phyloP scores from a whole-genome alignment of 176 grass and related monocot genomes.

The Eragrostis curvula region DNA sequence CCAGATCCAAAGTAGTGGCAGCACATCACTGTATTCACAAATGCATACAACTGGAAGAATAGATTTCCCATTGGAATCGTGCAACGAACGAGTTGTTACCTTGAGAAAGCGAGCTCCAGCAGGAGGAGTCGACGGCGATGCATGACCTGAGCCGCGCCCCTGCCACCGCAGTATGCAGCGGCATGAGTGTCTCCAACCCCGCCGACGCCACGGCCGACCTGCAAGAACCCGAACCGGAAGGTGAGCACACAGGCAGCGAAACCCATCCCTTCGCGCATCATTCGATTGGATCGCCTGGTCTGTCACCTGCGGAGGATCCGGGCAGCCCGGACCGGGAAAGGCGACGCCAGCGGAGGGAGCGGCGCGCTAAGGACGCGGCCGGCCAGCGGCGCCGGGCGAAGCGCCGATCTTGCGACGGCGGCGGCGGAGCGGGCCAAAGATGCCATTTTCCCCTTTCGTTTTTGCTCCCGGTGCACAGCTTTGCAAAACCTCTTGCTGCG shows the following conservation, averaged over 20 bases:
- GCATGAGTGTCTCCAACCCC: conserved; percentile 54
- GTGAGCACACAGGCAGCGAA: conserved; percentile 8
- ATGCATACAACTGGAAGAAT: neutral
- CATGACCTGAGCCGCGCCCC: conserved; percentile 58
- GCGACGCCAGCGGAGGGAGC: neutral
- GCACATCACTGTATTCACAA: neutral
- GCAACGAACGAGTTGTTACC: neutral
- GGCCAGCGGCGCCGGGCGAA: conserved; percentile 16
- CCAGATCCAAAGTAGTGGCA: neutral
- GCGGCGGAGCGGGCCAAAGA: conserved; percentile 38
- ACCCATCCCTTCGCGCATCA: neutral
- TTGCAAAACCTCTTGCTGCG: too few relatives aligned
- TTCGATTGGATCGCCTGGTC: neutral
- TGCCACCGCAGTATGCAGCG: conserved; percentile 61
- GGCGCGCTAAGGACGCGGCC: conserved; percentile 9
- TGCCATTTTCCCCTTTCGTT: conserved; percentile 10
- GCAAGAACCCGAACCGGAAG: neutral
- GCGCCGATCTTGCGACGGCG: conserved; percentile 28
- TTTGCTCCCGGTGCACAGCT: neutral
- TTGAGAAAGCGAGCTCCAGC: conserved; percentile 72
- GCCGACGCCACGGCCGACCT: conserved; percentile 42
- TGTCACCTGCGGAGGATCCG: conserved; percentile 48
- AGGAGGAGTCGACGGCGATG: conserved; percentile 53
- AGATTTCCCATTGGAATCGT: neutral
- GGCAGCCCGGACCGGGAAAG: conserved; percentile 15